Conservation (phyloP, 2,329 filamentous ascomycete species). For the Botrytis hyacinthi region DNA sequence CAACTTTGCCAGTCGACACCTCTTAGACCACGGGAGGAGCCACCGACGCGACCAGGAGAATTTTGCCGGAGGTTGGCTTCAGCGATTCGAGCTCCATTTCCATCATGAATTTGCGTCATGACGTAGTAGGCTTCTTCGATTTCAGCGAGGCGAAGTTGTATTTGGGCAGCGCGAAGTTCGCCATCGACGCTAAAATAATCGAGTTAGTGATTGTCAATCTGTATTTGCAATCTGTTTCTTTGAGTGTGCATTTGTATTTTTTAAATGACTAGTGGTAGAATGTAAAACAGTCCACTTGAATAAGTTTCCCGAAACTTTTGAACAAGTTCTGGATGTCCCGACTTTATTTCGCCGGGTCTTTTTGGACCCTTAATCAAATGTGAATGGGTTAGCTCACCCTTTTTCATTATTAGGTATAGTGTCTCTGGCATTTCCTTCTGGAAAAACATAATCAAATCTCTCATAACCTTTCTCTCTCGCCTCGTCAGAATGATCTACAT, state of each 20-base stretch:
- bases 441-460: conserved; percentile 61
- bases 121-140: conserved; percentile 61
- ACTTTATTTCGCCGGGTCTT: background rate
- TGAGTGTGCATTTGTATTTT: background rate
- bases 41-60: conserved; percentile 51
- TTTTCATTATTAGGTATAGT: conserved; percentile 54
- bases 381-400: conserved; percentile 39
- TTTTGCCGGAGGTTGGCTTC: conserved; percentile 54
- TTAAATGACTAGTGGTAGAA: background rate
- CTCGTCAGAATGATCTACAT: conserved; percentile 38
- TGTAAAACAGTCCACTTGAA: background rate
- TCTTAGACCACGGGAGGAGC: conserved; percentile 56
- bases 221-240: background rate
- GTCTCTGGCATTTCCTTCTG: conserved; percentile 52
- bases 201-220: background rate
- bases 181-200: conserved; percentile 48
- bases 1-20: conserved; percentile 56
- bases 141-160: conserved; percentile 61
- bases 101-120: conserved; percentile 54
- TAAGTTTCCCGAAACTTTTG: background rate
- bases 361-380: background rate
- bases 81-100: conserved; percentile 51
- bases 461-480: conserved; percentile 45
- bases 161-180: conserved; percentile 59
- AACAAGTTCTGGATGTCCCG: background rate